Conservation (phyloP, 495 filamentous ascomycete genomes). For the Hyphodiscus hymeniophilus region DNA sequence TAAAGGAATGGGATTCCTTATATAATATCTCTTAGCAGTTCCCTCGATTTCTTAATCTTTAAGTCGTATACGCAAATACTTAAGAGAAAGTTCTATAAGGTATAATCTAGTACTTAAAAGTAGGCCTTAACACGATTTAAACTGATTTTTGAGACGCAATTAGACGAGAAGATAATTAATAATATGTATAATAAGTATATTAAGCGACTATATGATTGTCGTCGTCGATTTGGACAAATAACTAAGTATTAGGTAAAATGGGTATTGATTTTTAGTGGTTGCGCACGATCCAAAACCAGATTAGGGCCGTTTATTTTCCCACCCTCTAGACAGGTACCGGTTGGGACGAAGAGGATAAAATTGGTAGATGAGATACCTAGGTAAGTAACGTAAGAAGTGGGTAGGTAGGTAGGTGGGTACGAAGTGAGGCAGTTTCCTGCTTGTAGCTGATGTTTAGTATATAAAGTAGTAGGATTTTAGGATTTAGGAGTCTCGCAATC, state of each 20-base stretch:
- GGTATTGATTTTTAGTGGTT: too few species aligned
- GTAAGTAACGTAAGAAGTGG: too few species aligned
- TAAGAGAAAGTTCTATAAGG: not conserved
- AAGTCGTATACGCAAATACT: not conserved
- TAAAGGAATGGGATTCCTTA: not conserved
- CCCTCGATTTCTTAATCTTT: slow-evolving; percentile 7
- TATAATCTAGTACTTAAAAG: not conserved
- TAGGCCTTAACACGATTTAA: not conserved
- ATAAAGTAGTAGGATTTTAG: too few species aligned
- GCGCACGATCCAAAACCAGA: too few species aligned
- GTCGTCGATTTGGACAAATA: not conserved
- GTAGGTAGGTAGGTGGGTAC: too few species aligned
- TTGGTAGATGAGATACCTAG: too few species aligned
- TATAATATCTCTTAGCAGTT: slow-evolving; percentile 1
- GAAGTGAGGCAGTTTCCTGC: too few species aligned
- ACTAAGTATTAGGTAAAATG: not conserved
- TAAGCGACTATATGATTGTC: not conserved
- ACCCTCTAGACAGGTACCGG: too few species aligned
- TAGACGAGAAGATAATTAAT: not conserved
- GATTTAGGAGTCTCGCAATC: too few species aligned
- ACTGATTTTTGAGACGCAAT: not conserved
- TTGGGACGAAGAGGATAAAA: too few species aligned
- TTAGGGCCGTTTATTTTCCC: too few species aligned
- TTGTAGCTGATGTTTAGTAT: too few species aligned
- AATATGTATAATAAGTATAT: not conserved